Conservation (phyloP, 768 basidiomycete genomes). For the Boletus rex-veris region DNA sequence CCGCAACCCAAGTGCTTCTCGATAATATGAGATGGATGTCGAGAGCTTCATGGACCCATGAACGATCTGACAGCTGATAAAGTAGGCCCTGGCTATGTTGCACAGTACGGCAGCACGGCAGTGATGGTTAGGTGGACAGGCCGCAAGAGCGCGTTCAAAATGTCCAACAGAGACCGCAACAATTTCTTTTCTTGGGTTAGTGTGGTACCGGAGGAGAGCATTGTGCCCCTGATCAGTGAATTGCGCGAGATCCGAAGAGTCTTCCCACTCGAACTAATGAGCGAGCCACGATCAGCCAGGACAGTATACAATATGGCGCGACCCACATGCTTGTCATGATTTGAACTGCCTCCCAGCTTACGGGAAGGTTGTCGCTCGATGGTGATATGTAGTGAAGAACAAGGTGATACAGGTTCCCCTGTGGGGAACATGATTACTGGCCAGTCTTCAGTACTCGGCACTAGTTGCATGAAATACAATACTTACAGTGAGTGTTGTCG, state of each 20-base stretch:
- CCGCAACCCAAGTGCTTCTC: slow-evolving; percentile 10
- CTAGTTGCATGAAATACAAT: background rate
- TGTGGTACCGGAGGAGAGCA: background rate
- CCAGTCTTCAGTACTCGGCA: background rate
- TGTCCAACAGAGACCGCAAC: background rate
- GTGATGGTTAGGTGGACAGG: background rate
- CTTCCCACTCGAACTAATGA: background rate
- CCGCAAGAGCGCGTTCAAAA: slow-evolving; percentile 3
- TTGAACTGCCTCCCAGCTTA: no score
- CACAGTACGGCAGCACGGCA: slow-evolving; percentile 1
- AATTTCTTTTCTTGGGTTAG: background rate
- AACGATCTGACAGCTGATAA: background rate
- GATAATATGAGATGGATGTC: background rate
- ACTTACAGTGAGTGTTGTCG: background rate
- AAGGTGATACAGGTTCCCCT: background rate
- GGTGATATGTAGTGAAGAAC: background rate
- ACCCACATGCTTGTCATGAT: background rate
- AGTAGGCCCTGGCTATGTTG: slow-evolving; percentile 8
- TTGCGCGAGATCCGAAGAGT: background rate
- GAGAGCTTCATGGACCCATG: background rate
- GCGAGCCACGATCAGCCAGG: background rate
- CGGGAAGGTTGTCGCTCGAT: background rate
- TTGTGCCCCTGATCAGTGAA: slow-evolving; percentile 4
- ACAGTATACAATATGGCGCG: no score
- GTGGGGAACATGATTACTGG: background rate